Evolutionary conservation across 2,329 filamentous ascomycete genomes (phyloP).

Genomic region (Ophiocordyceps robertsii): DNA sequence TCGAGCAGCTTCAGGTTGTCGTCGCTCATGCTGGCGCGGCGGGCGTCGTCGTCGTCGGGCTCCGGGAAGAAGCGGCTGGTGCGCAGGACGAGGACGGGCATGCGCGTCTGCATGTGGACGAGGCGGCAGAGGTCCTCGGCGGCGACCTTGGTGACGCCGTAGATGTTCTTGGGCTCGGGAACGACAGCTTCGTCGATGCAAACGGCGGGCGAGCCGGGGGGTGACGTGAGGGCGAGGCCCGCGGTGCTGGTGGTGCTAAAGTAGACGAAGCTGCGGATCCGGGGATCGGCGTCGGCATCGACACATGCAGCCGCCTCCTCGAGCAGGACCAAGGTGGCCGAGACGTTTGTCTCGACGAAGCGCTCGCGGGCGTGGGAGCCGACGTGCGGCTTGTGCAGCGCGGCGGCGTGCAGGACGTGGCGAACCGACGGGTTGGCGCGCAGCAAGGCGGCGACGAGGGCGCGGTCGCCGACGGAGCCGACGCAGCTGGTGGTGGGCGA

Average conservation of each 20-base stretch:
- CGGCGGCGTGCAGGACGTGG: too few species aligned
- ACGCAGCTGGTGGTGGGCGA: too few species aligned
- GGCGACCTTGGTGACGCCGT: slow-evolving; percentile 32
- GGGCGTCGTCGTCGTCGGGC: slow-evolving; percentile 28
- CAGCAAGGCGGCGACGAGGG: too few species aligned
- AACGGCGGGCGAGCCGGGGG: slow-evolving; percentile 20
- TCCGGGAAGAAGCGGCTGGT: slow-evolving; percentile 35
- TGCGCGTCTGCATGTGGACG: slow-evolving; percentile 21
- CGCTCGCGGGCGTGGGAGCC: too few species aligned
- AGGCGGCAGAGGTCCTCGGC: slow-evolving; percentile 36
- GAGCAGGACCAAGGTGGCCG: too few species aligned
- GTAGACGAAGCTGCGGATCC: slow-evolving; percentile 28
- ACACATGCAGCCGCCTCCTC: too few species aligned
- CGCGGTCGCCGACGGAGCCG: too few species aligned
- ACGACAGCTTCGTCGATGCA: slow-evolving; percentile 30
- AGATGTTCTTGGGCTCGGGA: slow-evolving; percentile 32
- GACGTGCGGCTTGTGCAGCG: too few species aligned
- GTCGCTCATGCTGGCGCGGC: slow-evolving; percentile 19
- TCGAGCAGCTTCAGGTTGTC: slow-evolving; percentile 35
- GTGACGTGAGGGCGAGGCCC: slow-evolving; percentile 24
- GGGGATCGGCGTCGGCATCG: too few species aligned
- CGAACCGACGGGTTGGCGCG: too few species aligned
- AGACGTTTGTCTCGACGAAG: too few species aligned
- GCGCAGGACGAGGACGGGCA: slow-evolving; percentile 29
- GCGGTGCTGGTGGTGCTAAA: slow-evolving; percentile 33